Percentiles rank a stretch among this genome's conserved stretches.
These are phyloP conservation scores for Picochlorum sp. DNA, from an alignment of 139 green algal genomes.

Conservation along the genomic window DNA sequence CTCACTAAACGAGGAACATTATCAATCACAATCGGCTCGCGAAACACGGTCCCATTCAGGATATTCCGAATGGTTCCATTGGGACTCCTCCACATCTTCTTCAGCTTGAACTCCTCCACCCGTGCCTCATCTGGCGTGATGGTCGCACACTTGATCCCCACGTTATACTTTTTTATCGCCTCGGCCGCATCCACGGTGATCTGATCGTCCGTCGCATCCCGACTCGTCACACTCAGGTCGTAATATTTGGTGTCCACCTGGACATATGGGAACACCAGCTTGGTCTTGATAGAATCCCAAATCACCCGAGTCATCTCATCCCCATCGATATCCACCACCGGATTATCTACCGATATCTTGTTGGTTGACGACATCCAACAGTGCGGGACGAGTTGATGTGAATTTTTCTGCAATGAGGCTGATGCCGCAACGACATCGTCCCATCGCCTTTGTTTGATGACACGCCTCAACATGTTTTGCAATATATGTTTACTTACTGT, in stretches of 20 bases:
- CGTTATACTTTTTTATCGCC: conserved; percentile 73
- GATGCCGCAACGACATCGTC: too few relatives aligned
- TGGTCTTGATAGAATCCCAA: conserved; percentile 89
- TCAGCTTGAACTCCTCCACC: conserved; percentile 92
- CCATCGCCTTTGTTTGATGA: too few relatives aligned
- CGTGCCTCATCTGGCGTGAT: conserved; percentile 94
- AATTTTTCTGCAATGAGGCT: too few relatives aligned
- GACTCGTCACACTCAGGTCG: conserved; percentile 77
- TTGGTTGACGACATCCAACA: background rate
- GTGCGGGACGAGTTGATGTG: too few relatives aligned
- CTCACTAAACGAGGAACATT: conserved; percentile 91
- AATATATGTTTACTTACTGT: too few relatives aligned
- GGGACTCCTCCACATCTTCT: conserved; percentile 89
- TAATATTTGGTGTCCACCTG: conserved; percentile 92
- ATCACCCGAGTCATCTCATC: conserved; percentile 94
- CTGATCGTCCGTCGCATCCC: conserved; percentile 73
- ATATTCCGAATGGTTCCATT: conserved; percentile 82
- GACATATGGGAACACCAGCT: conserved; percentile 90
- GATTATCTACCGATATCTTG: conserved; percentile 81
- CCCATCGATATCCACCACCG: conserved; percentile 92
- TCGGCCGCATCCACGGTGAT: conserved; percentile 81
- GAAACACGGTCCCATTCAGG: conserved; percentile 79
- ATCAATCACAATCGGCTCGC: conserved; percentile 88
- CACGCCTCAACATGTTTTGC: too few relatives aligned
- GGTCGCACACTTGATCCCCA: conserved; percentile 97